Percentiles rank a stretch among this genome's conserved stretches.
phyloP scores from a whole-genome alignment of 257 asterid species.

The Scutellaria galericulata region DNA sequence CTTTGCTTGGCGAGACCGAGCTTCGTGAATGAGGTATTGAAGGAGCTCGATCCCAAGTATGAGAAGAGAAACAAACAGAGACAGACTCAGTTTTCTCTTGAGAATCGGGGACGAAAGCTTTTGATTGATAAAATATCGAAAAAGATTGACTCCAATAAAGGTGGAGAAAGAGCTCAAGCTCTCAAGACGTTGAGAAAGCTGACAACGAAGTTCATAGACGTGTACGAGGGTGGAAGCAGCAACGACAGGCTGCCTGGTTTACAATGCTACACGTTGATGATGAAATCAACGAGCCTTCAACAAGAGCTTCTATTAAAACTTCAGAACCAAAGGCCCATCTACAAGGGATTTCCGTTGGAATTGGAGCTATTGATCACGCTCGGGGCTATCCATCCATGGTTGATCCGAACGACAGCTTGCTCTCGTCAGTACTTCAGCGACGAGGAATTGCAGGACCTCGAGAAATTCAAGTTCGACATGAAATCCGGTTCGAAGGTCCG shows the following conservation, averaged over 20 bases:
- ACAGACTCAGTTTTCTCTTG: conserved; percentile 64
- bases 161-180: conserved; percentile 74
- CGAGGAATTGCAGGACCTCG: conserved; percentile 73
- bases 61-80: conserved; percentile 66
- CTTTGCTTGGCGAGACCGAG: conserved; percentile 80
- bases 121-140: conserved; percentile 79
- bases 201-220: conserved; percentile 80
- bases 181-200: conserved; percentile 71
- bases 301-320: conserved; percentile 72
- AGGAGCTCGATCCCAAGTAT: conserved; percentile 85
- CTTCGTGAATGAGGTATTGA: conserved; percentile 81
- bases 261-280: conserved; percentile 94
- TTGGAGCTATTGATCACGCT: conserved; percentile 87
- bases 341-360: conserved; percentile 91
- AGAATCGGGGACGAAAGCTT: conserved; percentile 83
- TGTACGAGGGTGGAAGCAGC: conserved; percentile 80
- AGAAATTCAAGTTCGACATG: conserved; percentile 72
- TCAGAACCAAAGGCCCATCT: conserved; percentile 74
- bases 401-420: conserved; percentile 79
- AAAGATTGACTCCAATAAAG: conserved; percentile 71
- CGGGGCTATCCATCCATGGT: conserved; percentile 98
- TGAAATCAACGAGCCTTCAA: conserved; percentile 83
- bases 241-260: conserved; percentile 82
- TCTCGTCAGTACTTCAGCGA: conserved; percentile 64
- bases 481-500: conserved; percentile 86